A percentile compares a stretch with the other conserved stretches of the same genome.
Conservation (phyloP, 768 basidiomycete species). For the Pulveroboletus sp. region DNA sequence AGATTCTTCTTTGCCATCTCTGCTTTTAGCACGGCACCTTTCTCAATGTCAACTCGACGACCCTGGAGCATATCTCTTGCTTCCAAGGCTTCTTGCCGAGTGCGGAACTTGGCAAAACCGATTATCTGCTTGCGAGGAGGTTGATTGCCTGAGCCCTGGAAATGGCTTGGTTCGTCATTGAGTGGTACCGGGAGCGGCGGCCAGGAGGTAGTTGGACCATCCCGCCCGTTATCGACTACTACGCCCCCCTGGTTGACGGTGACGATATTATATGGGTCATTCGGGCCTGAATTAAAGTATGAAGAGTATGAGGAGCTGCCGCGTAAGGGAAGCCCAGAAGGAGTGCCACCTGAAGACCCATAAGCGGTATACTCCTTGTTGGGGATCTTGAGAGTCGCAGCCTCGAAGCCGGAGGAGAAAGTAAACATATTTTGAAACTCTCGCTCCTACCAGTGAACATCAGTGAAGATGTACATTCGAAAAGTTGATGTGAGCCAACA, state of each 20-base stretch:
- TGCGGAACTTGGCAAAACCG: constrained; percentile 94
- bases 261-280: constrained; percentile 81
- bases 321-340: constrained; percentile 34
- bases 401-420: constrained; percentile 93
- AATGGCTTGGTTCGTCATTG: constrained; percentile 31
- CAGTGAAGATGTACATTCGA: constrained; percentile 10
- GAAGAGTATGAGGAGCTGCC: constrained; percentile 33
- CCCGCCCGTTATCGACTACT: constrained; percentile 72
- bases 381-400: constrained; percentile 95
- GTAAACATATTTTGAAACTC: constrained; percentile 99
- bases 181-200: constrained; percentile 36
- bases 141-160: constrained; percentile 28
- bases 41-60: constrained; percentile 85
- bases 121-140: constrained; percentile 93
- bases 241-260: constrained; percentile 80
- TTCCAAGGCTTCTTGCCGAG: constrained; percentile 78
- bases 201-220: constrained; percentile 71
- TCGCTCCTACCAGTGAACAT: constrained; percentile 63
- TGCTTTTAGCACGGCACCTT: constrained; percentile 89
- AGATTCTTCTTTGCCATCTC: constrained; percentile 99
- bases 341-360: constrained; percentile 39
- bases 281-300: constrained; percentile 46
- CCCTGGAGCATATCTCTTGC: constrained; percentile 89
- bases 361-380: constrained; percentile 85
- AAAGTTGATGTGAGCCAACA: constrained; percentile 27